phyloP scores from a whole-genome alignment of 2,329 filamentous ascomycete genomes.

The Calonectria hawksworthii region DNA sequence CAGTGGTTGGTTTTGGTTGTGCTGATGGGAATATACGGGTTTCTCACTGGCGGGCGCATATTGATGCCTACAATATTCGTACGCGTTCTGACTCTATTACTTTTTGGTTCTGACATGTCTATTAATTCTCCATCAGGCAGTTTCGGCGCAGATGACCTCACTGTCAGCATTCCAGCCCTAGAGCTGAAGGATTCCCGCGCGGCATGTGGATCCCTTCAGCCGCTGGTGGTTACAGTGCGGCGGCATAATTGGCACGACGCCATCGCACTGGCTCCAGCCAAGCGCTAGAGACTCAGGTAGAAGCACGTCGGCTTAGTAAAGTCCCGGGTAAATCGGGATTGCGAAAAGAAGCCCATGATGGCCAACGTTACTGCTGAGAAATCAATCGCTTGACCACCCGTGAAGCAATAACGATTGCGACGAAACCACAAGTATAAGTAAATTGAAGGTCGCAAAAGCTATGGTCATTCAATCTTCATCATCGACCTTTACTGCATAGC shows the following conservation, averaged over 20 bases:
- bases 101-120: not conserved
- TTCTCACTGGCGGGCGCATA: not conserved
- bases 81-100: not conserved
- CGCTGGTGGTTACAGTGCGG: not conserved
- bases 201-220: not conserved
- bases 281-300: not conserved
- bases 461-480: not conserved
- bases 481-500: not conserved
- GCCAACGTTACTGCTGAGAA: not conserved
- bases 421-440: not conserved
- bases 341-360: not conserved
- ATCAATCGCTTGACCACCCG: not conserved
- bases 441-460: not conserved
- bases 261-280: not conserved
- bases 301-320: not conserved
- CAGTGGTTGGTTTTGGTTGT: not conserved
- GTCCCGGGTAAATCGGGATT: not conserved
- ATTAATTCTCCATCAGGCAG: not conserved
- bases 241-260: not conserved
- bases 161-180: not conserved
- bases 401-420: not conserved
- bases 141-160: not conserved
- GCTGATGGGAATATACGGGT: not conserved
- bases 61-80: not conserved
- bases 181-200: not conserved